phyloP scores from a whole-genome alignment of 495 filamentous ascomycete genomes.

The Aspergillus olivimuriae region DNA sequence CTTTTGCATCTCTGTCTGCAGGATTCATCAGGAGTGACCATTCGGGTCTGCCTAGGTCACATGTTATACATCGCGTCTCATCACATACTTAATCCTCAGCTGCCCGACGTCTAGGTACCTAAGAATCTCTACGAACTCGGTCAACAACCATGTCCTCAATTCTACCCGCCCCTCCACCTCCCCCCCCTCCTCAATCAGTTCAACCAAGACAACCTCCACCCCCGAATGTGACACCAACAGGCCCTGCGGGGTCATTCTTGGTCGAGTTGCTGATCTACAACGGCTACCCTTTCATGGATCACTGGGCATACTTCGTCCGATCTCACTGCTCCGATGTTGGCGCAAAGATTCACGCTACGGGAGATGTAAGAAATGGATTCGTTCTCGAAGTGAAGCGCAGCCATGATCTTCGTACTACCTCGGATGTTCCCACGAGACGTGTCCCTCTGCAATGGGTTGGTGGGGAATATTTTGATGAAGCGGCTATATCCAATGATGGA shows the following conservation, averaged over 20 bases:
- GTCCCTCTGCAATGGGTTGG: constrained; percentile 24
- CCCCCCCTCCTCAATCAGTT: too few relatives aligned
- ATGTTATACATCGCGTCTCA: too few relatives aligned
- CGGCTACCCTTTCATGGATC: constrained; percentile 25
- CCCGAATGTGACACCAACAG: not conserved
- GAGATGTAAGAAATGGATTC: constrained; percentile 22
- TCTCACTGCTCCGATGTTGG: constrained; percentile 15
- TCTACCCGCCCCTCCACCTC: too few relatives aligned
- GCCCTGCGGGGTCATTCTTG: not conserved
- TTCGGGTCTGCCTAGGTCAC: too few relatives aligned
- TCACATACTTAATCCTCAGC: too few relatives aligned
- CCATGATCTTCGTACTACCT: constrained; percentile 8
- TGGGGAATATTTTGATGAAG: constrained; percentile 12
- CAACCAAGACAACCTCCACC: not conserved
- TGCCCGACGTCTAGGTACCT: too few relatives aligned
- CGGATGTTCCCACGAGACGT: constrained; percentile 10
- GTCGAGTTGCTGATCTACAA: constrained; percentile 23
- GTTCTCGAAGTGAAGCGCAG: constrained; percentile 19
- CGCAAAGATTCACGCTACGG: constrained; percentile 17
- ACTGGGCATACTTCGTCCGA: constrained; percentile 25
- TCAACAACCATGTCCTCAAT: too few relatives aligned
- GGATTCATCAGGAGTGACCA: too few relatives aligned
- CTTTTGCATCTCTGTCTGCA: too few relatives aligned
- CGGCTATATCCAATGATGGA: constrained; percentile 17
- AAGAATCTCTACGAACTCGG: too few relatives aligned